phyloP scores from a whole-genome alignment of 371 early-diverging fungal species.

The Haplosporangium sp. region DNA sequence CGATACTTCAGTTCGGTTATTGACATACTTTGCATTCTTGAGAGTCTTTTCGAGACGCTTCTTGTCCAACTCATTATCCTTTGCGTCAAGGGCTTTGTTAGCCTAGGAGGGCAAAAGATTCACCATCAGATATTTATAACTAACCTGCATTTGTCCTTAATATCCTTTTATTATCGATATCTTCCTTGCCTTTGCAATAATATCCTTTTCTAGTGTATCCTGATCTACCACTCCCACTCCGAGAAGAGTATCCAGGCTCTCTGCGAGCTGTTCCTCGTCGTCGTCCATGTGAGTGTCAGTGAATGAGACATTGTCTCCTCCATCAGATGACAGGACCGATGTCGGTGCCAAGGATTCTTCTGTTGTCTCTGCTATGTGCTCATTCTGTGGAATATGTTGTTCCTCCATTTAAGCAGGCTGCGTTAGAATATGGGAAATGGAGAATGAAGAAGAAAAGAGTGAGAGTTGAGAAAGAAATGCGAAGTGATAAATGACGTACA shows the following conservation, averaged over 20 bases:
- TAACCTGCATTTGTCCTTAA: too few relatives aligned
- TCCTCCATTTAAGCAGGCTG: constrained; percentile 5
- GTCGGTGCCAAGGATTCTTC: too few relatives aligned
- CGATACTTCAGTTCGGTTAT: constrained; percentile 10
- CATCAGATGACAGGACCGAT: too few relatives aligned
- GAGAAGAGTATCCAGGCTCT: constrained; percentile 40
- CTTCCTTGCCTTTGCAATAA: constrained; percentile 70
- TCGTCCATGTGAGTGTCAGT: neutral
- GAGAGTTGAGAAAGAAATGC: neutral
- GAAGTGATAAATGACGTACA: neutral
- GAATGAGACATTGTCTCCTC: neutral
- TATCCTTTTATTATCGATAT: too few relatives aligned
- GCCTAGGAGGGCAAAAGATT: constrained; percentile 53
- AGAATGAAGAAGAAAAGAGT: neutral
- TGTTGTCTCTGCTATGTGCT: too few relatives aligned
- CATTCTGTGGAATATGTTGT: constrained; percentile 1
- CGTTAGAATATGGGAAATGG: neutral
- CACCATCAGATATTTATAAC: too few relatives aligned
- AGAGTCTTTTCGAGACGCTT: constrained; percentile 65
- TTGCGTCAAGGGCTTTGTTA: constrained; percentile 65
- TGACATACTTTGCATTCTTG: constrained; percentile 56
- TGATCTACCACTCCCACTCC: constrained; percentile 76
- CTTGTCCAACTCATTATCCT: constrained; percentile 65
- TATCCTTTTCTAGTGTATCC: constrained; percentile 66
- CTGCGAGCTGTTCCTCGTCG: constrained; percentile 28